Percentiles rank a stretch among this genome's conserved stretches.
phyloP scores from a whole-genome alignment of 192 early-diverging fungal genomes.

The Coemansia asiatica region DNA sequence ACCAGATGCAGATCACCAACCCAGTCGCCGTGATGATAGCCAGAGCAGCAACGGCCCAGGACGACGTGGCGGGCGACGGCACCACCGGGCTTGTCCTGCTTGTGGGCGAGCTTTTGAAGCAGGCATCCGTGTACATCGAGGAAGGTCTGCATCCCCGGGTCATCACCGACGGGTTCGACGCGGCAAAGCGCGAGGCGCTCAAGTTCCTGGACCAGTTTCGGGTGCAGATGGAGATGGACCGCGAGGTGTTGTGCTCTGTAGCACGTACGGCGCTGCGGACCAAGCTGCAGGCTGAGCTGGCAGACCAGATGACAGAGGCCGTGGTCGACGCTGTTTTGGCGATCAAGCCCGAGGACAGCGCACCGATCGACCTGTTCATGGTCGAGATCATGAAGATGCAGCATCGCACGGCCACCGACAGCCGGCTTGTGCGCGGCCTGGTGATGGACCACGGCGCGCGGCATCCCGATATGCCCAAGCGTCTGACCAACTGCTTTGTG shows the following conservation, averaged over 20 bases:
- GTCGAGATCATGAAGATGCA: constrained; percentile 99
- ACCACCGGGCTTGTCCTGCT: constrained; percentile 96
- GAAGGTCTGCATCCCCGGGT: constrained; percentile 97
- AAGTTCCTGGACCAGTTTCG: constrained; percentile 91
- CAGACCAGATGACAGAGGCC: constrained; percentile 92
- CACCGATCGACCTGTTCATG: constrained; percentile 98
- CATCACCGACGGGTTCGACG: constrained; percentile 94
- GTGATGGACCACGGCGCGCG: constrained; percentile 98
- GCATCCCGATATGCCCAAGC: constrained; percentile 99
- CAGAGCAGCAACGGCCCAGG: constrained; percentile 97
- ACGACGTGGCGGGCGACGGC: constrained; percentile 98
- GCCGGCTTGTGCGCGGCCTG: constrained; percentile 86
- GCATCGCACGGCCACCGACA: constrained; percentile 98
- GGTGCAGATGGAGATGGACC: constrained; percentile 74
- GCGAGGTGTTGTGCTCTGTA: constrained; percentile 84
- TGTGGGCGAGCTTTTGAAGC: constrained; percentile 96
- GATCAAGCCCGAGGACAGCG: constrained; percentile 69
- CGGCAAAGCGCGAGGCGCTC: constrained; percentile 93
- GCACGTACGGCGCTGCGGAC: constrained; percentile 95
- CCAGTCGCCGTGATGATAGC: constrained; percentile 99
- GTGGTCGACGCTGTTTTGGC: constrained; percentile 95
- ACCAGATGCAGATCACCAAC: constrained; percentile 99
- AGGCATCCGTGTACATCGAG: constrained; percentile 88
- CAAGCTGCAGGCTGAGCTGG: constrained; percentile 87
- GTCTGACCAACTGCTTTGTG: constrained; percentile 83